phyloP scores from a whole-genome alignment of 805 yeast genomes.

The Myxozyma geophila region DNA sequence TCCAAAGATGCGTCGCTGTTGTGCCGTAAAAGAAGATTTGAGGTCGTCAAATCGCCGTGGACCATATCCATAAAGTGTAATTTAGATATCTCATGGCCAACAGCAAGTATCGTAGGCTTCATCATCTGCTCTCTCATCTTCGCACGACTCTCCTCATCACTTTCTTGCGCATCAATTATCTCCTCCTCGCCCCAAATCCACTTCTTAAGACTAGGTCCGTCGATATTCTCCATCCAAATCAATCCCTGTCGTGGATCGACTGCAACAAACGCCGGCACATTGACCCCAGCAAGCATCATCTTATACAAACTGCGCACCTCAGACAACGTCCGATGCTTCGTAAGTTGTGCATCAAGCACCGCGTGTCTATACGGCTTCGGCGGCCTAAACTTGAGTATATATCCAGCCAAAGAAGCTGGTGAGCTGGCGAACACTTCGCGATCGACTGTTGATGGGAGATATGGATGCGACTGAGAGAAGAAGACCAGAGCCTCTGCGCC shows the following conservation, averaged over 20 bases:
- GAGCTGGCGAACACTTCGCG: constrained; percentile 3
- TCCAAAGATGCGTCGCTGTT: constrained; percentile 12
- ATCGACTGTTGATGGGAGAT: constrained; percentile 11
- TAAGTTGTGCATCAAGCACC: constrained; percentile 71
- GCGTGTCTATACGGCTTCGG: constrained; percentile 90
- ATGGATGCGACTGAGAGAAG: constrained; percentile 32
- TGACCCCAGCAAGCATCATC: constrained; percentile 55
- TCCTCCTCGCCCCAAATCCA: constrained; percentile 45
- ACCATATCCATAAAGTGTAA: constrained; percentile 78
- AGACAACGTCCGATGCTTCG: constrained; percentile 78
- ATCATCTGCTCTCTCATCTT: constrained; percentile 44
- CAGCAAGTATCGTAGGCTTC: constrained; percentile 52
- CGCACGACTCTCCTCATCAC: constrained; percentile 7
- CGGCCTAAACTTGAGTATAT: constrained; percentile 80
- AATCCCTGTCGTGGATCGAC: constrained; percentile 79
- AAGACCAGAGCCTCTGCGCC: constrained; percentile 40
- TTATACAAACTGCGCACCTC: constrained; percentile 79
- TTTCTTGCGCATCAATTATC: constrained; percentile 10
- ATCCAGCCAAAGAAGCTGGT: constrained; percentile 17
- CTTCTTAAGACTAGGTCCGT: constrained; percentile 50
- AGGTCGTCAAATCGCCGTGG: constrained; percentile 93
- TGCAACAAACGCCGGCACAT: constrained; percentile 73
- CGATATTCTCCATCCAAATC: constrained; percentile 86
- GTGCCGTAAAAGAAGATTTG: constrained; percentile 68
- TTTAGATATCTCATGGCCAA: constrained; percentile 70